These are phyloP conservation scores for Trichothecium roseum DNA, from an alignment of 2,329 filamentous ascomycete species.

Conservation along the genomic window DNA sequence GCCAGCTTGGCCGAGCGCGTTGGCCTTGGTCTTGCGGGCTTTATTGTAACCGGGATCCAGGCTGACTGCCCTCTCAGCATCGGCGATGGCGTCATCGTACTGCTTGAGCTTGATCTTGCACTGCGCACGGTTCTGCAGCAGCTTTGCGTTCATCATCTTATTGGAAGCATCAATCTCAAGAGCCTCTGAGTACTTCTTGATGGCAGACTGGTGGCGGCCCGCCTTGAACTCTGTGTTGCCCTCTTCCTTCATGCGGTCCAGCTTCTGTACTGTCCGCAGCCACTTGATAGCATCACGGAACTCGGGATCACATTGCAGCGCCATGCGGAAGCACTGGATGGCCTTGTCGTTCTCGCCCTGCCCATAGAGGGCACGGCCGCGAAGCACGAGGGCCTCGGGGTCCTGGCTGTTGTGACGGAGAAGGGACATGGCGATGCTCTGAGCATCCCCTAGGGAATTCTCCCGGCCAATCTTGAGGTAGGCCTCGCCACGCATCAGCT, in stretches of 20 bases:
- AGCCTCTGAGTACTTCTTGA: constrained; percentile 75
- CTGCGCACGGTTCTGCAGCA: constrained; percentile 85
- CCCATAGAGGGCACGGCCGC: constrained; percentile 77
- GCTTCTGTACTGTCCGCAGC: constrained; percentile 79
- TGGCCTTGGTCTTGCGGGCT: constrained; percentile 88
- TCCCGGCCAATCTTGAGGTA: constrained; percentile 85
- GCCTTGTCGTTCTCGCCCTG: constrained; percentile 95
- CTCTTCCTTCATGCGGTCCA: constrained; percentile 88
- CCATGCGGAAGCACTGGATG: constrained; percentile 82
- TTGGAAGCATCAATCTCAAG: constrained; percentile 79
- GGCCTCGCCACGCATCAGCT: constrained; percentile 82
- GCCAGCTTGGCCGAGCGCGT: constrained; percentile 73
- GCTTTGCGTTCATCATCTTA: constrained; percentile 87
- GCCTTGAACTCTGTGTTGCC: constrained; percentile 87
- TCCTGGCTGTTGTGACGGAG: constrained; percentile 82
- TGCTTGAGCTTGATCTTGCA: constrained; percentile 77
- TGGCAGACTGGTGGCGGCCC: constrained; percentile 66
- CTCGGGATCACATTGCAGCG: constrained; percentile 83
- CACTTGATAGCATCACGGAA: constrained; percentile 82
- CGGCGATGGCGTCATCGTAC: constrained; percentile 68
- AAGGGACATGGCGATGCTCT: constrained; percentile 83
- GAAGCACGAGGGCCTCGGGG: constrained; percentile 83
- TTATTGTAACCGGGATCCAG: constrained; percentile 82
- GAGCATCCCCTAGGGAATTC: constrained; percentile 82
- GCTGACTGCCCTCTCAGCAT: constrained; percentile 75